Base-by-base conservation (phyloP, 106 monocot genomes). In the Ottelia alismoides region DNA sequence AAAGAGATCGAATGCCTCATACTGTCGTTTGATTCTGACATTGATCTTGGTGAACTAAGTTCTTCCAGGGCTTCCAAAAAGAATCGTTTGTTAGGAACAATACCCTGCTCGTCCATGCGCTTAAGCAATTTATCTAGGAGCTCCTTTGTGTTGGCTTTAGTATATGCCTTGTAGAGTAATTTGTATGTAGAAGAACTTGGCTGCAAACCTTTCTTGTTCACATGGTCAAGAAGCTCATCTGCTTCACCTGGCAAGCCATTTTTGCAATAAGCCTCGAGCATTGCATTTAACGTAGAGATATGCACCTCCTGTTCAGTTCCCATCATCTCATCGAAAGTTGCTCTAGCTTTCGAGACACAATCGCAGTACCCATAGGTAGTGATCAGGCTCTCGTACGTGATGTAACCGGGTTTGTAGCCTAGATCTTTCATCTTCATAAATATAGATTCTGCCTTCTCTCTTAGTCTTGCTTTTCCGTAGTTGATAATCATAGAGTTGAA, bases 401-500 rank as follows among this genome's bases (percentile, higher is more conserved):
- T 69, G 51, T 63, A 61, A 55, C 79, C 82, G 4, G 96, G 96
- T 56, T 76, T 89, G 56, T 57, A 72, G 10, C 89, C 89, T 35
- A 85, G 53, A 31, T 82, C 72, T 21, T 25, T 61, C 89, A 96
- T 79, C 67, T 74, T 79, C 18, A 40, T 3, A 31, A 79, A 76
- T 24, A 82, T 64, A 47, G 18, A 52, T 47, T 98, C 96, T 11
- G 78, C 85, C 73, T 89, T 89, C 19, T 85, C 89, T 63, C 65
- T 74, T 27, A 74, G 66, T 47, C 96, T 75, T 11, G 89, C 96
- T 46, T 79, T 85, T 18, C 85, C 96, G 56, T 85, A 98, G 52
- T 70, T 89, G 29, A 64, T 76, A 66, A 98, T 98, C 96, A 89
- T 98, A 10, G 89, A 89, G 65, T 98, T 78, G 56, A 89, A 98